Percentiles rank a stretch among this genome's conserved stretches.
Conservation (phyloP, 768 basidiomycete species). For the Udeniomyces megalosporus region DNA sequence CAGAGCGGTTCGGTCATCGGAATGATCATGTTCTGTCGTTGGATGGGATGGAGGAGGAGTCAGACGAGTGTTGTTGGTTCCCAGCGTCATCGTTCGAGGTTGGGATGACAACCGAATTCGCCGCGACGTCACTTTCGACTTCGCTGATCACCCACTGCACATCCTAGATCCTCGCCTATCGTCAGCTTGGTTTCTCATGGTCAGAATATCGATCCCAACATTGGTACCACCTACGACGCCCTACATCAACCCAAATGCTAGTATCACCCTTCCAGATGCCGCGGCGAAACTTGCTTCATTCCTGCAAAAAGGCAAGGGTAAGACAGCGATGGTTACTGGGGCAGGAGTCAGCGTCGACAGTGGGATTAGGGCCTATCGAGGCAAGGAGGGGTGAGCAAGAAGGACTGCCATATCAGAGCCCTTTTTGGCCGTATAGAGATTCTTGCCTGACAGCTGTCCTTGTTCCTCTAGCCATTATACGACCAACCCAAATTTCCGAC, state of each 20-base stretch:
- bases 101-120: no score
- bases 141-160: no score
- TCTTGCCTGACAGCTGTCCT: conserved; percentile 23
- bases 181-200: background rate
- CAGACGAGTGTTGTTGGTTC: no score
- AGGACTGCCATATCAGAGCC: conserved; percentile 49
- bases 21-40: no score
- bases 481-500: conserved; percentile 30
- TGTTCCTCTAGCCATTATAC: conserved; percentile 12
- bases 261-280: conserved; percentile 39
- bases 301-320: conserved; percentile 42
- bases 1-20: no score
- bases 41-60: no score
- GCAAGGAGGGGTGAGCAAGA: conserved; percentile 24
- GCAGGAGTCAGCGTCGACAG: conserved; percentile 92
- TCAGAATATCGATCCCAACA: conserved; percentile 65
- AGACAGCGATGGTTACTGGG: conserved; percentile 60
- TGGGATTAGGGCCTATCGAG: conserved; percentile 87
- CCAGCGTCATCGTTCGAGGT: no score
- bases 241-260: conserved; percentile 30
- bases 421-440: no score
- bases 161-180: no score
- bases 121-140: no score
- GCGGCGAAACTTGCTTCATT: conserved; percentile 49
- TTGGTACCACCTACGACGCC: conserved; percentile 48